These are phyloP conservation scores for Amphichorda felina DNA, from an alignment of 2,329 filamentous ascomycete genomes.

Conservation along the genomic window DNA sequence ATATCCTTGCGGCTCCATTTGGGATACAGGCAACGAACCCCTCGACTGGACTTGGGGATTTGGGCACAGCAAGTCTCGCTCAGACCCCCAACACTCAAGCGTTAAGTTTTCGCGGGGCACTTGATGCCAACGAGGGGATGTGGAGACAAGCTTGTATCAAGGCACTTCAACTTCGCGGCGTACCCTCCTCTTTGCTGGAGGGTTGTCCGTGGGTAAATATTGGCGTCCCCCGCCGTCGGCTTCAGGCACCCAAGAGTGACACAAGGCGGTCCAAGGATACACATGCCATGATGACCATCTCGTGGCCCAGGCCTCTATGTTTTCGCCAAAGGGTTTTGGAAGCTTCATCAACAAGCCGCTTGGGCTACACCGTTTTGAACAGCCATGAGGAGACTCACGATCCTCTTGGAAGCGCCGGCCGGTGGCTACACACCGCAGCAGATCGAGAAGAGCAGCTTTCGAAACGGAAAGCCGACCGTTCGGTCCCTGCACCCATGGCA, in stretches of 20 bases:
- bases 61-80: constrained; percentile 22
- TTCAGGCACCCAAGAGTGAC: constrained; percentile 28
- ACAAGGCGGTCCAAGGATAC: constrained; percentile 24
- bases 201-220: constrained; percentile 39
- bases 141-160: constrained; percentile 40
- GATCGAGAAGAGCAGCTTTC: constrained; percentile 35
- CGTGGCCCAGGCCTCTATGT: constrained; percentile 43
- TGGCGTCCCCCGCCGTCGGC: constrained; percentile 31
- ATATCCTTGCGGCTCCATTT: constrained; percentile 42
- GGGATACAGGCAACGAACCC: constrained; percentile 25
- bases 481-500: constrained; percentile 27
- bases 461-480: constrained; percentile 39
- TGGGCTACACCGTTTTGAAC: constrained; percentile 24
- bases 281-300: constrained; percentile 26
- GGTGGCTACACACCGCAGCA: constrained; percentile 30
- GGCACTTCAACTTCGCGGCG: constrained; percentile 36
- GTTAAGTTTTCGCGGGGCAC: constrained; percentile 26
- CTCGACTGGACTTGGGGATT: constrained; percentile 6
- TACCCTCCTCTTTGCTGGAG: constrained; percentile 28
- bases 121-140: constrained; percentile 26
- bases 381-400: constrained; percentile 32
- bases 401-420: constrained; percentile 32
- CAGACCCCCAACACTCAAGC: constrained; percentile 43
- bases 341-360: constrained; percentile 22
- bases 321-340: constrained; percentile 35